Percentiles rank a stretch among this genome's conserved stretches.
phyloP scores from a whole-genome alignment of 2,329 filamentous ascomycete species.

The Xylaria sp. region DNA sequence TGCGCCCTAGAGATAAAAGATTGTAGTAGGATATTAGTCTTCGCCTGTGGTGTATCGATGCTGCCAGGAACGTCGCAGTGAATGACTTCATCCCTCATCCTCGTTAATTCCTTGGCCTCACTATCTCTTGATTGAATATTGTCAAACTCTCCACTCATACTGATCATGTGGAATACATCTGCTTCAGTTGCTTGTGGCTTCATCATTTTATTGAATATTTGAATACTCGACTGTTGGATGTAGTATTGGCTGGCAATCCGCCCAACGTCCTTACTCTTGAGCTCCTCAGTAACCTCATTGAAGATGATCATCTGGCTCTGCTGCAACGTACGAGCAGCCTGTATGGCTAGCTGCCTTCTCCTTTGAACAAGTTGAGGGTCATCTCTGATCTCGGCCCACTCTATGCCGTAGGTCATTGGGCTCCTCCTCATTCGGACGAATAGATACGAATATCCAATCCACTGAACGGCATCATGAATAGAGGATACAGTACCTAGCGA shows the following conservation, averaged over 20 bases:
- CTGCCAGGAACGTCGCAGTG: conserved; percentile 81
- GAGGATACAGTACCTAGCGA: conserved; percentile 93
- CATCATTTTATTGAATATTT: conserved; percentile 98
- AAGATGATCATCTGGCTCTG: conserved; percentile 99
- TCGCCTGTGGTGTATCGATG: conserved; percentile 76
- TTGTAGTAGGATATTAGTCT: conserved; percentile 95
- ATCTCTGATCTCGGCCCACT: conserved; percentile 87
- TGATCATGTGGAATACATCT: conserved; percentile 94
- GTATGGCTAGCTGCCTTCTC: conserved; percentile 82
- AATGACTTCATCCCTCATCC: conserved; percentile 71
- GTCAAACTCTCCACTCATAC: conserved; percentile 96
- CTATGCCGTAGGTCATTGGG: conserved; percentile 90
- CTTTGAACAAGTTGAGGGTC: conserved; percentile 88
- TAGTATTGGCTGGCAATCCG: conserved; percentile 98
- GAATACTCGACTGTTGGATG: conserved; percentile 88
- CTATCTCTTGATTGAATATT: conserved; percentile 92
- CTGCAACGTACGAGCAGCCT: conserved; percentile 85
- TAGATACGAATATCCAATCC: conserved; percentile 97
- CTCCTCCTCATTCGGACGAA: conserved; percentile 97
- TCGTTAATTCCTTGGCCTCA: conserved; percentile 84
- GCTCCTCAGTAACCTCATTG: conserved; percentile 91
- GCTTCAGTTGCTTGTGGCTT: conserved; percentile 82
- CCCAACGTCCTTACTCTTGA: conserved; percentile 92
- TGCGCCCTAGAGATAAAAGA: conserved; percentile 89
- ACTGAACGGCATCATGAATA: conserved; percentile 89